Conservation (phyloP, 108 stramenopile genomes). For the Aureococcus anophagefferens region DNA sequence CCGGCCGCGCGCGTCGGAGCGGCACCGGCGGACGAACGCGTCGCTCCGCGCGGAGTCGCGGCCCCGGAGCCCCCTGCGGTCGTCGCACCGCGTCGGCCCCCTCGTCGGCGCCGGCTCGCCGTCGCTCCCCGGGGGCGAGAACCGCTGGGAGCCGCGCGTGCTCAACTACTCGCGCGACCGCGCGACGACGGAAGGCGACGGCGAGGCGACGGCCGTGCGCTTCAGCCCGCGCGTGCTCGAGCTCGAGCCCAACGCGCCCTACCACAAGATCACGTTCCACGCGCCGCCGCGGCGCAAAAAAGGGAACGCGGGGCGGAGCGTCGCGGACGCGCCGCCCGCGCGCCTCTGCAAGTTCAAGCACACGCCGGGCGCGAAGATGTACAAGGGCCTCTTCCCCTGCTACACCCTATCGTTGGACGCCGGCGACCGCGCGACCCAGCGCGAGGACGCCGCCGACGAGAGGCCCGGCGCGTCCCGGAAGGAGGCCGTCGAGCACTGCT, state of each 20-base stretch:
- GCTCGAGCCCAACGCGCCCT: not conserved
- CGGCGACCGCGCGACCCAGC: too few relatives aligned
- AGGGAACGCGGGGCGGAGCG: too few relatives aligned
- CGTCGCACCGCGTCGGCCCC: slow-evolving; percentile 7
- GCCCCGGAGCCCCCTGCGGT: not conserved
- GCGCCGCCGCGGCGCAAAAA: not conserved
- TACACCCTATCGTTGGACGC: not conserved
- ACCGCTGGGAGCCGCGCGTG: slow-evolving; percentile 3
- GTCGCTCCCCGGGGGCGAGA: not conserved
- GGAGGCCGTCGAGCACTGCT: slow-evolving; percentile 1
- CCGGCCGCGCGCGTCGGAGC: too few relatives aligned
- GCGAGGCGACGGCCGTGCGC: not conserved
- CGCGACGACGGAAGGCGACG: not conserved
- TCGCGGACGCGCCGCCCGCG: not conserved
- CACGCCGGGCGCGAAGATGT: not conserved
- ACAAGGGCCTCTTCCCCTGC: not conserved
- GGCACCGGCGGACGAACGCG: too few relatives aligned
- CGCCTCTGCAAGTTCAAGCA: slow-evolving; percentile 1
- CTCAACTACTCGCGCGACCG: not conserved
- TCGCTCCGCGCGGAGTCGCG: not conserved
- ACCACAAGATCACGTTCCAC: slow-evolving; percentile 5
- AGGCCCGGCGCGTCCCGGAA: too few relatives aligned
- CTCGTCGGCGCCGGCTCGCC: not conserved
- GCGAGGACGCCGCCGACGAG: too few relatives aligned
- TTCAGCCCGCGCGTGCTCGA: not conserved